Base-by-base conservation (phyloP, 2,329 filamentous ascomycete species). In the Sclerotinia borealis region DNA sequence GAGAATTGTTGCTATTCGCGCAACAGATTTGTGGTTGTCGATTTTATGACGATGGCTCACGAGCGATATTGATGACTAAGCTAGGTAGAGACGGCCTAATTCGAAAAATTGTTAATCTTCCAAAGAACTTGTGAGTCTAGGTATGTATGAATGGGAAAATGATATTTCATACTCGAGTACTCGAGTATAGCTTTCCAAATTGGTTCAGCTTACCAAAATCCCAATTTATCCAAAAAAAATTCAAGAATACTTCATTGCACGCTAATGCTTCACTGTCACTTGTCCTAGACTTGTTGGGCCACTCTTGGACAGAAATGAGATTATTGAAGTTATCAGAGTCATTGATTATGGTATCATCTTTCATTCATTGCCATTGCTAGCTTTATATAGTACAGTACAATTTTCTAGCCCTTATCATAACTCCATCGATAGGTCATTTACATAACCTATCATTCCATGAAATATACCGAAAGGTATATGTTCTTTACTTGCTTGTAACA, bases 301-400 rank as follows among this genome's bases (percentile, higher is more conserved):
- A 8, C 4, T 17, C 15, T 39, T 27, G 29, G 15, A 36, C 2
- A 36, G 17, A 19, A 25, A 37, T 19, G 7, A 36, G n/a, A 34
- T 1, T 6, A n/a, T 8, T 49, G 55, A 48, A 59, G 55, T 59
- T 29, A 59, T 48, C 25, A 59, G 37, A 36, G 41, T 37, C 15
- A 48, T 37, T 29, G 55, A 59, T 49, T 48, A 59, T 48, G 25
- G 19, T 49, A 59, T 59, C 55, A 59, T 59, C 15, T 48, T 36
- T 48, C 43, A 36, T 36, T 48, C 43, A 36, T 48, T 25, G 55
- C 55, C 55, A 15, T 2, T 37, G 9, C n/a, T 36, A 41, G 41
- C 43, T 61, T 37, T 62, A 56, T 55, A 56, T n/a, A 62, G 17
- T 54, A 48, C 50, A 56, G 22, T 54, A 39, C 36, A n/a, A 39